Conservation (phyloP, 495 filamentous ascomycete species). For the Letharia columbiana region DNA sequence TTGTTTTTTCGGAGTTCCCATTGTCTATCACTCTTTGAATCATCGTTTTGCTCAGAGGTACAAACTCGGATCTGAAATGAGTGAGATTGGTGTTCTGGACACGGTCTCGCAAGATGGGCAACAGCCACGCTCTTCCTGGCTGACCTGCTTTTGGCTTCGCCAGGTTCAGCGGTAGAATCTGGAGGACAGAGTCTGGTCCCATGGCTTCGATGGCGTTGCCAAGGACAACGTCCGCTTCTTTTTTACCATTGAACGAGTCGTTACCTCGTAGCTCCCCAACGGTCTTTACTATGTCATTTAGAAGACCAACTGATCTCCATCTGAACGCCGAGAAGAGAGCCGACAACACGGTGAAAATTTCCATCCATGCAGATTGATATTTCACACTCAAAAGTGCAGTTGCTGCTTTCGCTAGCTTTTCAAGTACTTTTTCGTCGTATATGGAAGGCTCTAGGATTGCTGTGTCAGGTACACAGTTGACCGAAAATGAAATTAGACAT, state of each 20-base stretch:
- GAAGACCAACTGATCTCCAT: conserved; percentile 72
- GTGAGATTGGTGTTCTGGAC: conserved; percentile 74
- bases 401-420: conserved; percentile 59
- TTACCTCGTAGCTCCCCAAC: conserved; percentile 84
- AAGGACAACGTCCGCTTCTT: conserved; percentile 84
- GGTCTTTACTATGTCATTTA: conserved; percentile 61
- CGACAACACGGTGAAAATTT: conserved; percentile 85
- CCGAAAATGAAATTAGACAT: conserved; percentile 84
- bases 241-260: conserved; percentile 86
- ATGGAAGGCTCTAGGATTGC: conserved; percentile 80
- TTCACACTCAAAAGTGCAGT: conserved; percentile 72
- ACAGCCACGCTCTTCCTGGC: conserved; percentile 85
- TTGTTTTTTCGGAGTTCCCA: conserved; percentile 68
- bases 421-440: conserved; percentile 76
- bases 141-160: conserved; percentile 63
- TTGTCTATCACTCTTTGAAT: conserved; percentile 82
- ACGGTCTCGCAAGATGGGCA: conserved; percentile 79
- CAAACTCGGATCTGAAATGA: conserved; percentile 77
- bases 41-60: conserved; percentile 81
- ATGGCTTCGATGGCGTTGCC: conserved; percentile 77
- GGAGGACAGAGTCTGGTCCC: conserved; percentile 74
- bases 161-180: conserved; percentile 78
- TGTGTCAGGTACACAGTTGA: conserved; percentile 71
- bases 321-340: conserved; percentile 78
- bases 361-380: conserved; percentile 90